Base-by-base conservation (phyloP, 495 filamentous ascomycete genomes). In the Rostrohypoxylon terebratum region DNA sequence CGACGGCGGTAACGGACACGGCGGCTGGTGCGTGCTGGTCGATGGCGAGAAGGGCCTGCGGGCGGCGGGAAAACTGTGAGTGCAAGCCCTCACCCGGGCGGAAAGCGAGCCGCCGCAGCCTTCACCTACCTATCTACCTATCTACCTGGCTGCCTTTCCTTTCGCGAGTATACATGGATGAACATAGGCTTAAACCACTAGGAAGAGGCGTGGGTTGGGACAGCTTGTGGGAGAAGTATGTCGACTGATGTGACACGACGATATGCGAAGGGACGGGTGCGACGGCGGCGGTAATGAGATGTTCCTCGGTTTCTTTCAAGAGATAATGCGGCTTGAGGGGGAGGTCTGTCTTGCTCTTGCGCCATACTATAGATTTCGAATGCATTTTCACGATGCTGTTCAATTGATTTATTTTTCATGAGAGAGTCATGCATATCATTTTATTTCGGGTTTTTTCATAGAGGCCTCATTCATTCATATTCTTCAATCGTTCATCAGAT, bases 1-100 rank as follows among this genome's bases (percentile, higher is more conserved):
- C 4, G 87, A 89, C 5, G 91, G 88, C 3, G 92, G 92, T 8
- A 66, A 67, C 31, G 91, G 87, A 21, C 80, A 84, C 40, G 93
- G 96, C 81, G 94, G 94, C 3, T 96, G 93, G 91, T 97, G 94
- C 80, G 93, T 98, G 36, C 80, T 97, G 59, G 94, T 97, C 11
- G 92, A 97, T 84, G 94, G 94, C 1, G 94, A 96, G 73, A 81
- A 83, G 66, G 91, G 88, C 53, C 73, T 94, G 75, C 83, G 85
- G 66, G 82, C 80, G 36, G 91, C 90, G 36, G 90, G 88, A 60
- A 81, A 81, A 78, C 62, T 81, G 63, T 77, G 63, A 72, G 63
- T 64, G 10, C 34, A 23, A 31, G 18, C 38, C 47, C 44, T n/a
- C 16, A 16, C 36, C 28, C 34, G 33, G 28, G 23, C 25, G 16